Percentiles rank a stretch among this genome's conserved stretches.
Evolutionary conservation across 2,329 filamentous ascomycete genomes (phyloP).

Genomic region (Aspergillus sp.): DNA sequence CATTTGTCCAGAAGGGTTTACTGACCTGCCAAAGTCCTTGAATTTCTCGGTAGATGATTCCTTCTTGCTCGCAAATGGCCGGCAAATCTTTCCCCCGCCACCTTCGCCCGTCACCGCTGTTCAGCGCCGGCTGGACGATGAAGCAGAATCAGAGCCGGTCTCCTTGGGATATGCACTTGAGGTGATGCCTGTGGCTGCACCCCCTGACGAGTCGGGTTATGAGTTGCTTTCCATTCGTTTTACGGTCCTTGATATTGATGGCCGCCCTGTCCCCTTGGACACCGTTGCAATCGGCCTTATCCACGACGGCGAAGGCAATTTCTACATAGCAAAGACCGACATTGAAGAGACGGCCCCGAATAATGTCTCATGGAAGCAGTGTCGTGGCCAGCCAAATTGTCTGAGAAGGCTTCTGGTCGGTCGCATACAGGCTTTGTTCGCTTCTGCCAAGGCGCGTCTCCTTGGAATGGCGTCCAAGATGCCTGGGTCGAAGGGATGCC

Average conservation of each 20-base stretch:
- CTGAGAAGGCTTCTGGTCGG: conserved; percentile 28
- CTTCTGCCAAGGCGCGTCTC: conserved; percentile 28
- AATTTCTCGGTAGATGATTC: conserved; percentile 28
- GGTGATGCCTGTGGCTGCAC: conserved; percentile 21
- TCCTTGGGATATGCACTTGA: conserved; percentile 36
- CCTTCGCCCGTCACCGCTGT: conserved; percentile 23
- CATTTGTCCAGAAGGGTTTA: conserved; percentile 2
- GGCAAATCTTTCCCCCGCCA: conserved; percentile 30
- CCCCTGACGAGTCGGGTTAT: conserved; percentile 21
- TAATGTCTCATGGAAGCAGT: conserved; percentile 34
- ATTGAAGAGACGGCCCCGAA: conserved; percentile 30
- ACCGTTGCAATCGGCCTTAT: conserved; percentile 34
- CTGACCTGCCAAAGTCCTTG: conserved; percentile 19
- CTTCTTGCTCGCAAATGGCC: conserved; percentile 28
- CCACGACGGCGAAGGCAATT: conserved; percentile 23
- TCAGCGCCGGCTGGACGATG: conserved; percentile 28
- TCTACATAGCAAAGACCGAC: conserved; percentile 28
- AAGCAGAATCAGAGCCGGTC: conserved; percentile 27
- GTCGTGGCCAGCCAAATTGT: conserved; percentile 32
- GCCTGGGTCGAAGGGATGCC: conserved; percentile 20
- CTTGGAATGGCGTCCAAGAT: conserved; percentile 20
- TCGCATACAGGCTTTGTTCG: conserved; percentile 31
- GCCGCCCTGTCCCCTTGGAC: conserved; percentile 35
- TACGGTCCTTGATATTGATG: conserved; percentile 36
- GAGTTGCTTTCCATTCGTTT: conserved; percentile 33